phyloP scores from a whole-genome alignment of 805 yeast genomes.

The Cyberlindnera maritima region DNA sequence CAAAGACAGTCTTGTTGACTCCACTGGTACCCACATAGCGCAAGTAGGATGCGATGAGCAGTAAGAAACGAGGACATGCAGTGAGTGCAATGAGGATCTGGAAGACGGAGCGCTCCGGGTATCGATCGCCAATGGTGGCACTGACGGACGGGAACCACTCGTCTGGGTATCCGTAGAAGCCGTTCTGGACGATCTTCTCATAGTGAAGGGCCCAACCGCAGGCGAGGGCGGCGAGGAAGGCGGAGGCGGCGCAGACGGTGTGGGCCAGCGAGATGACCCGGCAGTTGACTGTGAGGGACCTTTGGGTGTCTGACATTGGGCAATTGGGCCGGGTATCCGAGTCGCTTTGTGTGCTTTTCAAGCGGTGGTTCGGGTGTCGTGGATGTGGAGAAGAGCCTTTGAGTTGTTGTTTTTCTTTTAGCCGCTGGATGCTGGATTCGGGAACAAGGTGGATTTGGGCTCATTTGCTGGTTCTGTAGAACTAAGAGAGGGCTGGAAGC shows the following conservation, averaged over 20 bases:
- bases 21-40: constrained; percentile 37
- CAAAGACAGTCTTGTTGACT: constrained; percentile 36
- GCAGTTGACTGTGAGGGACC: constrained; percentile 51
- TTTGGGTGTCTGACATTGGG: constrained; percentile 1
- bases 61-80: constrained; percentile 84
- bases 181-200: constrained; percentile 83
- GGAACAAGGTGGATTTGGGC: too few species aligned
- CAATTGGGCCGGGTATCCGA: too few species aligned
- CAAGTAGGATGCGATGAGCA: constrained; percentile 52
- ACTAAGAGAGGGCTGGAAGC: too few species aligned
- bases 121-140: constrained; percentile 95
- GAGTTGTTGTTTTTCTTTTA: too few species aligned
- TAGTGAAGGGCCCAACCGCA: constrained; percentile 80
- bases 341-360: too few species aligned
- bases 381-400: too few species aligned
- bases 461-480: too few species aligned
- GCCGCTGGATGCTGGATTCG: too few species aligned
- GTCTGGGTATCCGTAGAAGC: constrained; percentile 87
- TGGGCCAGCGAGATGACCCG: constrained; percentile 69
- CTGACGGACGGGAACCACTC: constrained; percentile 99
- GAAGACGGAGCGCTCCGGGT: constrained; percentile 91
- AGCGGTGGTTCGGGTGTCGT: too few species aligned
- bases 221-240: constrained; percentile 70
- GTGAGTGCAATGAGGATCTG: constrained; percentile 91
- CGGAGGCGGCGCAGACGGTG: constrained; percentile 65